Percentiles rank a stretch among this genome's conserved stretches.
Evolutionary conservation across 371 early-diverging fungal species (phyloP).

Genomic region (Homolaphlyctis polyrhiza): DNA sequence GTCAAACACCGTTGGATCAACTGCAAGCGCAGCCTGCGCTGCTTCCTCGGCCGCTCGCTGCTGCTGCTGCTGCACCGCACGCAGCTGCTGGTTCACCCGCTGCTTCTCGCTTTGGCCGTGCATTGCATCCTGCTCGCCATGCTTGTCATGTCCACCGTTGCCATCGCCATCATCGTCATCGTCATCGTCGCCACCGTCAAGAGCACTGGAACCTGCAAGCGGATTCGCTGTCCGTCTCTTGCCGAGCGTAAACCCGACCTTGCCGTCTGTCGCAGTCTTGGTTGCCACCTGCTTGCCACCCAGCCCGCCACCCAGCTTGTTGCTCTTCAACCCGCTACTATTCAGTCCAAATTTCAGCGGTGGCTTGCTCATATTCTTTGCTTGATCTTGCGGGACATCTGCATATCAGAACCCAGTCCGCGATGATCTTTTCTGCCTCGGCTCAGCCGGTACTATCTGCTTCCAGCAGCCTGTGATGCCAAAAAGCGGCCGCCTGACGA

Average conservation of each 20-base stretch:
- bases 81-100: slow-evolving; percentile 19
- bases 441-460: too few species aligned
- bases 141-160: background rate
- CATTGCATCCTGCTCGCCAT: background rate
- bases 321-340: background rate
- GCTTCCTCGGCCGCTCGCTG: slow-evolving; percentile 30
- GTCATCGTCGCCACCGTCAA: background rate
- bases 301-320: too few species aligned
- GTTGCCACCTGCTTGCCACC: too few species aligned
- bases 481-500: too few species aligned
- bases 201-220: background rate
- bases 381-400: too few species aligned
- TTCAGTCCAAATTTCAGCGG: background rate
- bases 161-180: background rate
- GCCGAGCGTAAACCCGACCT: background rate
- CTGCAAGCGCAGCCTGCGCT: slow-evolving; percentile 63
- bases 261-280: background rate
- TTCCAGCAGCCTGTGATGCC: too few species aligned
- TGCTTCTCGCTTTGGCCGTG: slow-evolving; percentile 4
- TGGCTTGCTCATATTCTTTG: too few species aligned
- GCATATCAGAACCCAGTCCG: too few species aligned
- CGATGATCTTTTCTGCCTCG: too few species aligned
- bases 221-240: background rate
- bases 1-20: slow-evolving; percentile 81
- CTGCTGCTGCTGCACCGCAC: slow-evolving; percentile 20